Base-by-base conservation (phyloP, 768 basidiomycete genomes). In the Amanita pseudoporphyria region DNA sequence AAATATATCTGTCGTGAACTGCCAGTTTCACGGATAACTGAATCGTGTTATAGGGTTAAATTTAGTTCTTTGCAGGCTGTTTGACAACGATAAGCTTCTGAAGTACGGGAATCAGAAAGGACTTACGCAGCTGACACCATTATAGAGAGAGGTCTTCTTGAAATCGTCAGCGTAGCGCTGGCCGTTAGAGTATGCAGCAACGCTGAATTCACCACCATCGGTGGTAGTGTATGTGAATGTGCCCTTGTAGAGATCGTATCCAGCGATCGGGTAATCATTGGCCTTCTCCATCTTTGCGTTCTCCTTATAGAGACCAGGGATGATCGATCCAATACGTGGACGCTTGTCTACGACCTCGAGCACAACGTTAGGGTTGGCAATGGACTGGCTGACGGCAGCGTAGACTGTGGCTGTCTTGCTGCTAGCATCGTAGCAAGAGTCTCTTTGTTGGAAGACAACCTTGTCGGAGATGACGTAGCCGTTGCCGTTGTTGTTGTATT, bases 191-290 rank as follows among this genome's bases (percentile, higher is more conserved):
- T 46, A 33, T 6, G 32, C 45, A 4, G 35, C 35, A 35, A 46
- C 35, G 31, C 45, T 46, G 31, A 46, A 46, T 46, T 46, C 45
- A 21, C 45, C 45, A 9, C 45, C 45, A 1, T 22, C 45, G 18
- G 9, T 14, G 0, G 22, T 33, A 5, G 45, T 46, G 32, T 46
- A 46, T 10, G 32, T 33, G 32, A 32, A 46, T 21, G 31, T 21
- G 19, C 19, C 45, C 32, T 26, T 12, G 21, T 33, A 46, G 13
- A 46, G 12, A 22, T 33, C 22, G 31, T 46, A 46, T 10, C 32
- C 45, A 13, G 18, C 10, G 5, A 24, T 1, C 9, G 9, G n/a
- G 19, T 46, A 19, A 14, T 36, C 31, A 1, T 16, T 46, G 13
- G 32, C 30, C 24, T 36, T 46, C 16, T 3, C 13, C 45, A 46